Evolutionary conservation across 768 basidiomycete genomes (phyloP).

Genomic region (Pholiota conissans): DNA sequence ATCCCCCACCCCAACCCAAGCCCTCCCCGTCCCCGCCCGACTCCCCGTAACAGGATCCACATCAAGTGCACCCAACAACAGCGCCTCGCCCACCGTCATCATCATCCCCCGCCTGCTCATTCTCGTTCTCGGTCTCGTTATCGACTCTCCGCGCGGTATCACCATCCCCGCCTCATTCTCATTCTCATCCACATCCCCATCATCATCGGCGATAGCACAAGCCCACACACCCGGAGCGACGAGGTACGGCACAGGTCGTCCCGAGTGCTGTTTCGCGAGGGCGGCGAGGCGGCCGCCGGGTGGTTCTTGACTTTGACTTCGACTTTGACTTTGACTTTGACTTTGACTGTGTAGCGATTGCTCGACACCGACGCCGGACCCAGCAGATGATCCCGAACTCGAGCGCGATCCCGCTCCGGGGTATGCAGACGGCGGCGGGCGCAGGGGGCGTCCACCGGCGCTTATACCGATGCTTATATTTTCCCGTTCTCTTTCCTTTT

Average conservation of each 20-base stretch:
- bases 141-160: no score
- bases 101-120: no score
- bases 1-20: slow-evolving; percentile 24
- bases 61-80: slow-evolving; percentile 30
- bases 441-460: background rate
- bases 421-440: slow-evolving; percentile 6
- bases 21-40: slow-evolving; percentile 13
- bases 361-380: background rate
- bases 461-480: no score
- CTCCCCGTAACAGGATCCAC: slow-evolving; percentile 2
- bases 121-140: no score
- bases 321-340: background rate
- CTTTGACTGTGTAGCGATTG: background rate
- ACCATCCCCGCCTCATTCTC: no score
- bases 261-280: background rate
- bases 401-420: background rate
- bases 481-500: background rate
- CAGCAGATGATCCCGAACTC: background rate
- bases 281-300: background rate
- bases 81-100: slow-evolving; percentile 26
- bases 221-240: slow-evolving; percentile 22
- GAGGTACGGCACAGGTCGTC: slow-evolving; percentile 21
- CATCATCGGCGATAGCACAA: background rate
- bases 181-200: background rate
- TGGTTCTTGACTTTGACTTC: background rate